phyloP scores from a whole-genome alignment of 306 rosid species.

The Quercus gilva region DNA sequence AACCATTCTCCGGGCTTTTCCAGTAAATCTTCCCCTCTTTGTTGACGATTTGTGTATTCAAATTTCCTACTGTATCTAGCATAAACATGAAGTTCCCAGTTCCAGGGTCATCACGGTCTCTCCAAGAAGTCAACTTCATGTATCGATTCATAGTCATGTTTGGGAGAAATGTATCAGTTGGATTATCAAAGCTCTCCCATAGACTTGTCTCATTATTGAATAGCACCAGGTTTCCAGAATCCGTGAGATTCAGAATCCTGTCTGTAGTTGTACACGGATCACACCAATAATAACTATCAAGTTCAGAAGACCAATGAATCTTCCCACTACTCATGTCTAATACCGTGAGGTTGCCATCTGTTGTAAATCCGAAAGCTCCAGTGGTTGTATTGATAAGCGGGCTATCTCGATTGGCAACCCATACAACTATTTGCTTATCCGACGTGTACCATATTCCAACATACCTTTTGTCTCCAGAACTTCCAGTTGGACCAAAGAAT shows the following conservation, averaged over 20 bases:
- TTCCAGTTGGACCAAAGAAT: slow-evolving; percentile 19
- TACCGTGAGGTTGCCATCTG: slow-evolving; percentile 28
- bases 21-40: not conserved
- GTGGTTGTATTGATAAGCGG: slow-evolving; percentile 1
- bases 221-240: slow-evolving; percentile 41
- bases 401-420: slow-evolving; percentile 40
- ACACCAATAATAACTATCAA: not conserved
- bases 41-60: not conserved
- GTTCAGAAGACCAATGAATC: not conserved
- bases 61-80: not conserved
- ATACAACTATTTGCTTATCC: slow-evolving; percentile 20
- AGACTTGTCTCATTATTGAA: not conserved
- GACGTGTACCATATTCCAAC: slow-evolving; percentile 32
- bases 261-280: not conserved
- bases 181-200: slow-evolving; percentile 52
- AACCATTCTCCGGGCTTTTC: not conserved
- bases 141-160: slow-evolving; percentile 32
- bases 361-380: slow-evolving; percentile 16
- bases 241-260: slow-evolving; percentile 23
- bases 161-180: slow-evolving; percentile 52
- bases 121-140: slow-evolving; percentile 31
- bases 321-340: not conserved
- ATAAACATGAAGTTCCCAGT: slow-evolving; percentile 12
- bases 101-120: not conserved
- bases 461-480: not conserved